Base-by-base conservation (phyloP, 164 flowering plant genomes). In the Berberis thunbergii region DNA sequence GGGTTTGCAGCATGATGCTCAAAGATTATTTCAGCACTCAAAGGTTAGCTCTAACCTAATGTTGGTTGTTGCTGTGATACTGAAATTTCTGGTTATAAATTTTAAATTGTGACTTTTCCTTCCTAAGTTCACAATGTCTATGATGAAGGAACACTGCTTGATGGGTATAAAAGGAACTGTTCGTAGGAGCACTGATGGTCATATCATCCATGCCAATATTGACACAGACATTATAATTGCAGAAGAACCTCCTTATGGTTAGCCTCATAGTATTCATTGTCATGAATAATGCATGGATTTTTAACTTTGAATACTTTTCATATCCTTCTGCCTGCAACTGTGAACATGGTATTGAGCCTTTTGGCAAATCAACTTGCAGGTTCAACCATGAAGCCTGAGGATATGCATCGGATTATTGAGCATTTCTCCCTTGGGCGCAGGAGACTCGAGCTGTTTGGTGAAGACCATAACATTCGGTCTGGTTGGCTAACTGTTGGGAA, bases 81-180 rank as follows among this genome's bases (percentile, higher is more conserved):
- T 52, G n/a, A 7, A 26, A 26, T 26, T 26, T 26, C 26, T 26
- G 26, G 26, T 26, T 26, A 26, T 26, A 26, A 26, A 26, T 26
- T 26, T 26, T 26, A 26, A 26, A 26, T 26, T 26, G 26, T 26
- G 13, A 52, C 11, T 50, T 11, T 6, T 10, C 13, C 10, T 50
- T 50, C 2, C 12, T 50, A 5, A 3, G 7, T 50, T 50, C 12
- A 10, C 12, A 50, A 50, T 39, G 8, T 57, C 41, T 69, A 38
- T 67, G 62, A 45, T 74, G 69, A 76, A 94, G 99, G 99, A 94
- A 73, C 99, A 94, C 69, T 94, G 97, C 83, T 74, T 94, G 82
- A 89, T 94, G 99, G 99, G 99, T 60, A 94, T 94, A 72, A 94
- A 89, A 70, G 99, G 99, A 71, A 94, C 99, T 46, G 99, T 94